Base-by-base conservation (phyloP, 73 alveolate genomes). In the Halteria grandinella region DNA sequence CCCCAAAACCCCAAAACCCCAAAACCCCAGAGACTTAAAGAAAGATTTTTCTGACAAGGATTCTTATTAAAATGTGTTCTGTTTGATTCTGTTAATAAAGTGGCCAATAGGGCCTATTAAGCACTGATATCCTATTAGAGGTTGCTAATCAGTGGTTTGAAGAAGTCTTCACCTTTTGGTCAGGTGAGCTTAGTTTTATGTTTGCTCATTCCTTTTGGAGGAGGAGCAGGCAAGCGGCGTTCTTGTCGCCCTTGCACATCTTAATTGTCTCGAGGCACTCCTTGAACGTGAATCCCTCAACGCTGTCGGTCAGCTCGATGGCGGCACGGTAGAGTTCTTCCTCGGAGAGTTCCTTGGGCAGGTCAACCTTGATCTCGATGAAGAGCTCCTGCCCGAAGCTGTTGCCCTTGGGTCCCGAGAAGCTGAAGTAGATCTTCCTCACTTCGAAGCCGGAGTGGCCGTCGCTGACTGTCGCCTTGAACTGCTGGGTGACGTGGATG, bases 331-430 rank as follows among this genome's bases (percentile, higher is more conserved):
- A 62, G 18, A 62, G 45, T 62, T 40, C 12, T n/a, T 39, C 62
- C 41, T 62, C n/a, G n/a, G n/a, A n/a, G n/a, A n/a, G 48, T n/a
- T 39, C 7, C 6, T 12, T 54, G 18, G 7, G 15, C 8, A 32
- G 18, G 3, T 34, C 78, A 10, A 62, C 63, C 27, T 62, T 62
- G 6, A 62, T 52, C 48, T 41, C 41, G 48, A 62, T 20, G n/a
- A 29, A 10, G 18, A 62, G 45, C 12, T 25, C 60, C 41, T 62
- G 44, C 5, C 78, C 78, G 44, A 62, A 62, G 12, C 48, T 11
- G 45, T 21, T 62, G 43, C 60, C 57, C 44, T 40, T 62, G 12
- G 78, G 78, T 40, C 78, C 78, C n/a, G 25, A 62, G 60, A 62
- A 62, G 5, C 57, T 52, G 6, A 62, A 60, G 36, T 6, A 5